phyloP scores from a whole-genome alignment of 2,329 filamentous ascomycete genomes.

The Cladobotryum mycophilum region DNA sequence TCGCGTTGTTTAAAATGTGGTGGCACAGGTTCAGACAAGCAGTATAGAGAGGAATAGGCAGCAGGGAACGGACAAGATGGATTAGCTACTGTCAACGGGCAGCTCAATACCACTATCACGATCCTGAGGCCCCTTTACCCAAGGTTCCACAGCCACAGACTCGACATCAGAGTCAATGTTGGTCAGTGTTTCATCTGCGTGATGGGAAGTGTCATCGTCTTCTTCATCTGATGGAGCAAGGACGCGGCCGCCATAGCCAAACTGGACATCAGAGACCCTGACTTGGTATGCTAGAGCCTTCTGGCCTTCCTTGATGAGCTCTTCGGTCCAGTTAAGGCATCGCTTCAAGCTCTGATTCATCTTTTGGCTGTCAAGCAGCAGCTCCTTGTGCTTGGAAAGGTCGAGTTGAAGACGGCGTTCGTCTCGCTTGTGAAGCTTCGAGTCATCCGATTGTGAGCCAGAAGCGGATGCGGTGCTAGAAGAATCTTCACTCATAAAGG shows the following conservation, averaged over 20 bases:
- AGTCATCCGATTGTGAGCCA: slow-evolving; percentile 36
- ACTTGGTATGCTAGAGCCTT: slow-evolving; percentile 83
- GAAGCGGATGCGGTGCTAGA: slow-evolving; percentile 35
- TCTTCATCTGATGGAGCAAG: slow-evolving; percentile 61
- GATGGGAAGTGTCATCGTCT: slow-evolving; percentile 20
- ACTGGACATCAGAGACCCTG: slow-evolving; percentile 67
- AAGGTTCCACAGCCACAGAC: slow-evolving; percentile 19
- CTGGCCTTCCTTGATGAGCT: slow-evolving; percentile 80
- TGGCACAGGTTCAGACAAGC: no score
- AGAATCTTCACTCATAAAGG: slow-evolving; percentile 46
- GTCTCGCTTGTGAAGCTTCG: slow-evolving; percentile 59
- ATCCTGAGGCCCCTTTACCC: slow-evolving; percentile 38
- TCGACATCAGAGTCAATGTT: slow-evolving; percentile 11
- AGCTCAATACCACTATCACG: slow-evolving; percentile 49
- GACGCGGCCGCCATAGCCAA: slow-evolving; percentile 64
- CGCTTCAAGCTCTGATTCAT: slow-evolving; percentile 91
- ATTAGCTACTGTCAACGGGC: slow-evolving; percentile 32
- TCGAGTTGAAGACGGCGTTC: slow-evolving; percentile 81
- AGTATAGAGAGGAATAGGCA: not conserved
- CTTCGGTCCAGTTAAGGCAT: slow-evolving; percentile 84
- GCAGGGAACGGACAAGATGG: not conserved
- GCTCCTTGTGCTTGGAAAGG: slow-evolving; percentile 78
- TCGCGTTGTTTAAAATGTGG: no score
- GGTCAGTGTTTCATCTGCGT: slow-evolving; percentile 18
- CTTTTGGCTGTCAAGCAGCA: slow-evolving; percentile 85